Evolutionary conservation across 2,329 filamentous ascomycete species (phyloP), one percentile per base, ranked within the genome.

Genomic region (Mariannaea sp.): DNA sequence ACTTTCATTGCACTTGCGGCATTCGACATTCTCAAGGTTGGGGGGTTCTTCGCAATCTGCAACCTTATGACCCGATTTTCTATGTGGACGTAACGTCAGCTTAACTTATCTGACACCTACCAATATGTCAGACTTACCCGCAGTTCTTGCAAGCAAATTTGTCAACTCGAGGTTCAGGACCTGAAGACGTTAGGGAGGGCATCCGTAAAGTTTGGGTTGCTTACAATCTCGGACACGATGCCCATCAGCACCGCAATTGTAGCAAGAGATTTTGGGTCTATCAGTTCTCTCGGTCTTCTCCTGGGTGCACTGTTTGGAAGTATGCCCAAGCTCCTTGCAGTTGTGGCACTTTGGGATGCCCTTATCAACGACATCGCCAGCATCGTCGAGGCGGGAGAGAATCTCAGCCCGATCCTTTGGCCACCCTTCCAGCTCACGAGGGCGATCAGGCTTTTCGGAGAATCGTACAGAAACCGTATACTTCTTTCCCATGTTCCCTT

Each of bases 211-310:
- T 36, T 16, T 13, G n/a, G 17, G n/a, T 5, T 48, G 72, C 80
- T 71, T 65, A 84, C 88, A 91, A 60, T 91, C 86, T 45, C 87
- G 84, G 45, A 86, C 73, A 53, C 87, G 85, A 64, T 90, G 87
- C 8, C 86, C 87, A 20, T 77, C 71, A 32, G 79, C 77, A 4
- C 79, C 73, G 59, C 88, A 90, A 72, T 90, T 87, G 73, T 76
- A 80, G 68, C 88, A 91, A 40, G 75, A 77, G 42, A 88, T 79
- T 16, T 74, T 71, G 30, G 77, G 62, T 12, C 70, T 64, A 33
- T 79, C 72, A 2, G 70, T 67, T 19, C 66, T 71, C 65, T 86
- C 83, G 0, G 68, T 55, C 58, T 76, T 78, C 57, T 88, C 85
- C 65, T 85, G 69, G 3, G 79, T 75, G 66, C 88, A 91, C 44